Base-by-base conservation (phyloP, 192 early-diverging fungal genomes). In the Coemansia sp. region DNA sequence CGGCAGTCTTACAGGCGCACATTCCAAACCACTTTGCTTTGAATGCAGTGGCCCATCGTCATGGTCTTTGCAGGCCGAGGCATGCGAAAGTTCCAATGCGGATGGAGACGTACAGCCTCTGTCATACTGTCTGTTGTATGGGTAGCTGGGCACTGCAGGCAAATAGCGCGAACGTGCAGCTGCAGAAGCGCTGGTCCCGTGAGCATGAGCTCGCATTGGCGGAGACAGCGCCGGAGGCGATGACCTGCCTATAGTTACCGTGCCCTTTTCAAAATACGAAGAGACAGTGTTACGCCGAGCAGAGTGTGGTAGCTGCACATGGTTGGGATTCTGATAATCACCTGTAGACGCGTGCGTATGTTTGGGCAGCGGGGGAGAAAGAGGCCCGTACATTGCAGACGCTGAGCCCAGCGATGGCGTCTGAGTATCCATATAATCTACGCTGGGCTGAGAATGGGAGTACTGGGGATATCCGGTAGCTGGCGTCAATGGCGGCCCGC, bases 221-320 rank as follows among this genome's bases (percentile, higher is more conserved):
- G 53, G 53, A 21, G 42, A 30, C 12, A 26, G 38, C 3, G 38
- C 38, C 23, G 23, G 23, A 1, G 23, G 23, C 23, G 23, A 26
- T 26, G 23, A 12, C 8, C 44, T 46, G 44, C 21, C 44, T 12
- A 26, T n/a, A 6, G 37, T 6, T 48, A 12, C 46, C 23, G n/a
- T 21, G n/a, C 3, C 23, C 19, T 28, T 20, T 26, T 26, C 23
- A 26, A 38, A 52, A 43, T 57, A 68, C 7, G 59, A 40, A 1
- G 66, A 68, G 26, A 68, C 39, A 6, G 66, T 68, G 13, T 61
- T 68, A 6, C 66, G 47, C 30, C 66, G 66, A 5, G 53, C 19
- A 15, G 46, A 37, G 14, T 35, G 51, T 13, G 40, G 26, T 14
- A 21, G 40, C 15, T 21, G 23, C 40, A 43, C 6, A 7, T 8